Percentiles rank a stretch among this genome's conserved stretches.
These are phyloP conservation scores for Chalciporus sp. DNA, from an alignment of 1,284 basidiomycete species.

Conservation along the genomic window DNA sequence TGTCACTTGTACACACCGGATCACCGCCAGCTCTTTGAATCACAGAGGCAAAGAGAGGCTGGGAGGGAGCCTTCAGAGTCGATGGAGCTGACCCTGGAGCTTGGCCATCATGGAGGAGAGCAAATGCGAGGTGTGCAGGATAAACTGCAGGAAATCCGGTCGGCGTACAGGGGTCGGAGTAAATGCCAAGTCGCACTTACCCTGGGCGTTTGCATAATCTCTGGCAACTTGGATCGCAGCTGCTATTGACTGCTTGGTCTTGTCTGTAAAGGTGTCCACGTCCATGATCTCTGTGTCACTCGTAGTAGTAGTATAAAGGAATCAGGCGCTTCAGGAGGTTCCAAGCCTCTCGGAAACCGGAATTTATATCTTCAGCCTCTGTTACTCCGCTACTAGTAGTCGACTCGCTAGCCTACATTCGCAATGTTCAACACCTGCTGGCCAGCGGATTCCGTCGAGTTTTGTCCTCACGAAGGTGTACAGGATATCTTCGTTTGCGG, in stretches of 20 bases:
- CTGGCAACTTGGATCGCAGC: constrained; percentile 79
- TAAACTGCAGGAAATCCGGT: constrained; percentile 46
- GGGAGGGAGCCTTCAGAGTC: constrained; percentile 26
- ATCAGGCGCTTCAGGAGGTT: no score
- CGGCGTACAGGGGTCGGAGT: not conserved
- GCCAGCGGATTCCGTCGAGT: constrained; percentile 91
- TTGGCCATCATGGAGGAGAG: constrained; percentile 66
- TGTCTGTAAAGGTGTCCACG: constrained; percentile 77
- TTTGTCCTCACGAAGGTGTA: constrained; percentile 70
- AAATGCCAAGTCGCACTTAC: constrained; percentile 38
- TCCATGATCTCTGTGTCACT: constrained; percentile 45
- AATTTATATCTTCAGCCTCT: no score
- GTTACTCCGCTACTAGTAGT: no score
- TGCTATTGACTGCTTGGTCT: constrained; percentile 65
- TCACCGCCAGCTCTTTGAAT: constrained; percentile 81
- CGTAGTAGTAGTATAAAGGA: not conserved
- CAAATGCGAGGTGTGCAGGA: constrained; percentile 78
- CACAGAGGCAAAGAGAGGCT: constrained; percentile 72
- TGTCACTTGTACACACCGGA: constrained; percentile 48
- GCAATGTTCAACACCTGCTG: constrained; percentile 68
- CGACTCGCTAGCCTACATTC: no score
- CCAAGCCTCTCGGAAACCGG: no score
- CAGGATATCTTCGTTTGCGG: constrained; percentile 81
- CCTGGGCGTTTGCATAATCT: constrained; percentile 81
- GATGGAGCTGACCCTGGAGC: constrained; percentile 38